These are phyloP conservation scores for Fusarium burgessii DNA, from an alignment of 2,329 filamentous ascomycete species.

Conservation along the genomic window DNA sequence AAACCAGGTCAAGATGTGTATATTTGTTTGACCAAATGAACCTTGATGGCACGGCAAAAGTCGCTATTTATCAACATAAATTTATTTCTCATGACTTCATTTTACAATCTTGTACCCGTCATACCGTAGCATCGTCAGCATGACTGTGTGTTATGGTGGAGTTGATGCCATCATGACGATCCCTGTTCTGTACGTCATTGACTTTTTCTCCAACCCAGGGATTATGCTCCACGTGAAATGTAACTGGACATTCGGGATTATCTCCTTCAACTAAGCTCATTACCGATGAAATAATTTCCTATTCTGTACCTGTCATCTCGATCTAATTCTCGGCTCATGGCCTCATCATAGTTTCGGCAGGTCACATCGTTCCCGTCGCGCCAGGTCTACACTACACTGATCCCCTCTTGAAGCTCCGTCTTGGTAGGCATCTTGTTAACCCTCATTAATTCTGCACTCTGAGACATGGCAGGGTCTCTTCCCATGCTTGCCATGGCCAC, in stretches of 20 bases:
- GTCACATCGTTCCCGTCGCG: slow-evolving; percentile 40
- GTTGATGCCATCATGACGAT: slow-evolving; percentile 40
- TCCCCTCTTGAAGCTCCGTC: slow-evolving; percentile 75
- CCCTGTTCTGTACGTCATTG: slow-evolving; percentile 36
- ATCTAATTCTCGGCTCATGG: slow-evolving; percentile 10
- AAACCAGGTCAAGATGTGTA: background rate
- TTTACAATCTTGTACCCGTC: slow-evolving; percentile 6
- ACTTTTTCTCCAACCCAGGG: slow-evolving; percentile 16
- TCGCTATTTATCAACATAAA: slow-evolving; percentile 14
- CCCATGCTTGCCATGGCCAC: slow-evolving; percentile 94
- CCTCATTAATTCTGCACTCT: slow-evolving; percentile 87
- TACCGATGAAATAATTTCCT: slow-evolving; percentile 22
- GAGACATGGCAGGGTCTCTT: slow-evolving; percentile 86
- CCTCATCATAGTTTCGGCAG: slow-evolving; percentile 12
- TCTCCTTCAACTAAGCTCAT: slow-evolving; percentile 11
- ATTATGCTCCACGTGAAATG: background rate
- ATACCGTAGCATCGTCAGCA: slow-evolving; percentile 25
- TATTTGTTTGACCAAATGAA: background rate
- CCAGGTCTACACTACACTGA: slow-evolving; percentile 61
- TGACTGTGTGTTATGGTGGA: slow-evolving; percentile 16
- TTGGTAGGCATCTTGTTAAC: slow-evolving; percentile 85
- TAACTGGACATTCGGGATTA: slow-evolving; percentile 12
- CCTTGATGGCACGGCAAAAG: background rate
- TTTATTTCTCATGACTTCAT: slow-evolving; percentile 21
- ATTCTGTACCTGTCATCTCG: slow-evolving; percentile 27